A percentile compares a stretch with the other conserved stretches of the same genome.
Conservation (phyloP, 768 basidiomycete genomes). For the Lyophyllum atratum region DNA sequence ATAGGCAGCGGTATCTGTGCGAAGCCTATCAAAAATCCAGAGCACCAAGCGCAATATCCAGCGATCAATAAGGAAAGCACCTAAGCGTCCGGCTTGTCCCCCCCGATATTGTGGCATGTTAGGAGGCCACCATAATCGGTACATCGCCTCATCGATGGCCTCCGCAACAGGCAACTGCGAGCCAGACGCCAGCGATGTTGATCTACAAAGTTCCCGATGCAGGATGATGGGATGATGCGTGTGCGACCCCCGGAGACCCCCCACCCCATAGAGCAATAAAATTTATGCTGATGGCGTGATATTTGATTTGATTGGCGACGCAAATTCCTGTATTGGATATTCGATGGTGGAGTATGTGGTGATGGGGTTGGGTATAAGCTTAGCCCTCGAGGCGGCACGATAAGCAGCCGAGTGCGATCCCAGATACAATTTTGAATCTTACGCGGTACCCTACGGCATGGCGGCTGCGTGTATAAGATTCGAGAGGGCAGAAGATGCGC, state of each 20-base stretch:
- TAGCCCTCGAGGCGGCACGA: not conserved
- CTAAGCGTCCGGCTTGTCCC: not conserved
- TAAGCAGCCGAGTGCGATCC: not conserved
- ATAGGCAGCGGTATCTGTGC: not conserved
- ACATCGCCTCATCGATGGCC: not conserved
- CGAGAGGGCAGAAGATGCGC: not conserved
- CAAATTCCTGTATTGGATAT: conserved; percentile 5
- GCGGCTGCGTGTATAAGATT: not conserved
- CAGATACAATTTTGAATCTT: not conserved
- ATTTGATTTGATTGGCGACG: not conserved
- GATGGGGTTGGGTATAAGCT: not conserved
- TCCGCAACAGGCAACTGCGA: conserved; percentile 13
- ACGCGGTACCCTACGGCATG: not conserved
- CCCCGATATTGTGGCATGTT: not conserved
- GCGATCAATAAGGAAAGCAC: not conserved
- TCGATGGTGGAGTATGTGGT: not conserved
- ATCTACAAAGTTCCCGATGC: not conserved
- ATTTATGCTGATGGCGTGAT: not conserved
- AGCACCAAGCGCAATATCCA: not conserved
- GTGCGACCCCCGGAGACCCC: conserved; percentile 14
- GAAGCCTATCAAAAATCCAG: not conserved
- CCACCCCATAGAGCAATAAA: conserved; percentile 1
- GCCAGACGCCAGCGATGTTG: not conserved
- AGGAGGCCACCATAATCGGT: not conserved
- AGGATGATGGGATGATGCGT: not conserved